Evolutionary conservation across 352 stramenopile genomes (phyloP), one percentile per base, ranked within the genome.

Genomic region (Phytopythium delawarense): DNA sequence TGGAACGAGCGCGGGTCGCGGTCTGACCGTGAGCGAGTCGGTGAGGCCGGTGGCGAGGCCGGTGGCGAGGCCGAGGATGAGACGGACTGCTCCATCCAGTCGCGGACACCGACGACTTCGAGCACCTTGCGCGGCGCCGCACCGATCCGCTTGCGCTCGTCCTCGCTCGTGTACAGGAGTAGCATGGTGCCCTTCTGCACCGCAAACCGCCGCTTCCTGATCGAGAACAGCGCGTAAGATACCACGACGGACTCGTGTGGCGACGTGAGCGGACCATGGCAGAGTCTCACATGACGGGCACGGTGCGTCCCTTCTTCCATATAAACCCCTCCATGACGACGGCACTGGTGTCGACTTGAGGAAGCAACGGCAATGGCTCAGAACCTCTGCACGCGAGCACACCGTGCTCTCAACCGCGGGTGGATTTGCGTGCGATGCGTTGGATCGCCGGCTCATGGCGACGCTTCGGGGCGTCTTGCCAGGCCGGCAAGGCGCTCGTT

Each of bases 161-260:
- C 71, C 32, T 81, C 64, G 21, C 59, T 78, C 6, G 66, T 63
- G 65, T 91, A 91, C 45, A 79, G 83, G 9, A 77, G 66, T 30
- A 93, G 72, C 84, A 93, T 91, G 1, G 80, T 90, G 57, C 82
- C 82, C 59, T 93, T 88, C 4, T 91, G 76, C 37, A 91, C 84
- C 54, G 77, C 88, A 57, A 82, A 93, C 60, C 81, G 70, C 11
- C 80, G 79, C 52, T 88, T 80, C 80, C 84, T 92, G 57, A 15
- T 7, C 35, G 35, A 9, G 9, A 40, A 40, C 35, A 40, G 35
- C 32, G 25, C 2, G 21, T 48, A 20, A 55, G 57, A 45, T 30
- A 42, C 13, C 7, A 34, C 9, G 11, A 46, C 12, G 18, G 21
- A 52, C 30, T 58, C 25, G 40, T 18, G 11, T 42, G 16, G 11